Evolutionary conservation across 495 filamentous ascomycete species (phyloP).

Genomic region (Hypoxylon rickii): DNA sequence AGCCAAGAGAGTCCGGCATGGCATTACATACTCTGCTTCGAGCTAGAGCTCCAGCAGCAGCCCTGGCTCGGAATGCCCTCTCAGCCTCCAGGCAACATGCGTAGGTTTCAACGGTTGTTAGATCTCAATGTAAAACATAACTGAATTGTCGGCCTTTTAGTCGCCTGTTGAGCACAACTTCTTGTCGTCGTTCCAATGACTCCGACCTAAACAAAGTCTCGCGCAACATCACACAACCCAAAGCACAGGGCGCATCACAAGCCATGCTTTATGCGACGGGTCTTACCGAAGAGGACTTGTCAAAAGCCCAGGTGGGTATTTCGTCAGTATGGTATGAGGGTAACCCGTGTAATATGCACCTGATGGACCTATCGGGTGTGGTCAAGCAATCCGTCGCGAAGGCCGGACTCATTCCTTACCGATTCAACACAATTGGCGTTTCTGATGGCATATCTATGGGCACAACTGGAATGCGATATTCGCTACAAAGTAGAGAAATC

Average conservation of each 20-base stretch:
- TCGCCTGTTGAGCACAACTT: slow-evolving; percentile 46
- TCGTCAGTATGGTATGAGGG: slow-evolving; percentile 89
- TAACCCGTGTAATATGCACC: slow-evolving; percentile 99
- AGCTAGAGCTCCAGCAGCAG: slow-evolving; percentile 42
- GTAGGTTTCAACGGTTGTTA: slow-evolving; percentile 35
- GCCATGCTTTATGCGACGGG: slow-evolving; percentile 98
- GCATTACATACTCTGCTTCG: slow-evolving; percentile 45
- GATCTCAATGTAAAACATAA: background rate
- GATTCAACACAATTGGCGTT: slow-evolving; percentile 98
- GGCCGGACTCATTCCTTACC: slow-evolving; percentile 78
- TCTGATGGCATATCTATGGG: slow-evolving; percentile 85
- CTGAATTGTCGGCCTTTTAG: slow-evolving; percentile 34
- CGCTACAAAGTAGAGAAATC: slow-evolving; percentile 88
- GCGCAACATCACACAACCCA: slow-evolving; percentile 85
- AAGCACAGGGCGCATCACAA: slow-evolving; percentile 96
- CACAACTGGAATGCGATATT: slow-evolving; percentile 89
- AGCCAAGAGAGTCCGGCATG: slow-evolving; percentile 31
- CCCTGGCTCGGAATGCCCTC: slow-evolving; percentile 44
- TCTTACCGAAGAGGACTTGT: slow-evolving; percentile 79
- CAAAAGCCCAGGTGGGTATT: slow-evolving; percentile 95
- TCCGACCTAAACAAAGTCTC: slow-evolving; percentile 79
- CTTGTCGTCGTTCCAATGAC: slow-evolving; percentile 50
- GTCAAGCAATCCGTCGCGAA: slow-evolving; percentile 84
- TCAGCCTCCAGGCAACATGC: slow-evolving; percentile 41
- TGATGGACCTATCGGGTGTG: slow-evolving; percentile 81